Evolutionary conservation across 2,329 filamentous ascomycete species (phyloP).

Genomic region (Didymella pomorum): DNA sequence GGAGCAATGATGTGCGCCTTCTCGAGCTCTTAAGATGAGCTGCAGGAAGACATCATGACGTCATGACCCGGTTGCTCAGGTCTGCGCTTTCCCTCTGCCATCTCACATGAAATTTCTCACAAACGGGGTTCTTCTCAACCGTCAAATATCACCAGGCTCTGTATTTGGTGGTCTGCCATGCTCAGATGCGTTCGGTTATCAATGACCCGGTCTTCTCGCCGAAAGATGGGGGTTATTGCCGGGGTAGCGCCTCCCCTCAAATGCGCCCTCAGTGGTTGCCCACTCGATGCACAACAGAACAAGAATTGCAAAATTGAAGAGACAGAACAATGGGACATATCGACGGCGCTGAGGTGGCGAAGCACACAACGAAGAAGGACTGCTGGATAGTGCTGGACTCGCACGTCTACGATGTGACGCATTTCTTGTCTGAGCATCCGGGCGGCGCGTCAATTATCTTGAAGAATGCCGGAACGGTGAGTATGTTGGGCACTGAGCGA

Average conservation of each 20-base stretch:
- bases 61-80: not conserved
- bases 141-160: constrained; percentile 15
- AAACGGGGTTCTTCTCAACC: not conserved
- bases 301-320: not conserved
- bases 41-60: not conserved
- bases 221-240: constrained; percentile 30
- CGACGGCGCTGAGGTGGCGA: constrained; percentile 46
- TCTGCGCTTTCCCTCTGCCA: not conserved
- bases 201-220: constrained; percentile 32
- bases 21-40: not conserved
- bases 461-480: constrained; percentile 55
- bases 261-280: constrained; percentile 32
- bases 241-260: constrained; percentile 34
- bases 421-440: constrained; percentile 68
- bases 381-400: constrained; percentile 74
- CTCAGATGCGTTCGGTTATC: constrained; percentile 24
- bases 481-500: constrained; percentile 20
- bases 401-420: constrained; percentile 71
- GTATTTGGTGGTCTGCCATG: constrained; percentile 28
- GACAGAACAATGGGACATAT: constrained; percentile 32
- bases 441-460: constrained; percentile 61
- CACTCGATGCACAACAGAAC: constrained; percentile 9
- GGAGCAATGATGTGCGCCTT: not conserved
- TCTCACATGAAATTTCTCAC: not conserved
- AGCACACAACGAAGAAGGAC: constrained; percentile 44